phyloP scores from a whole-genome alignment of 2,329 filamentous ascomycete genomes.

The Coleophoma eucalyptorum region DNA sequence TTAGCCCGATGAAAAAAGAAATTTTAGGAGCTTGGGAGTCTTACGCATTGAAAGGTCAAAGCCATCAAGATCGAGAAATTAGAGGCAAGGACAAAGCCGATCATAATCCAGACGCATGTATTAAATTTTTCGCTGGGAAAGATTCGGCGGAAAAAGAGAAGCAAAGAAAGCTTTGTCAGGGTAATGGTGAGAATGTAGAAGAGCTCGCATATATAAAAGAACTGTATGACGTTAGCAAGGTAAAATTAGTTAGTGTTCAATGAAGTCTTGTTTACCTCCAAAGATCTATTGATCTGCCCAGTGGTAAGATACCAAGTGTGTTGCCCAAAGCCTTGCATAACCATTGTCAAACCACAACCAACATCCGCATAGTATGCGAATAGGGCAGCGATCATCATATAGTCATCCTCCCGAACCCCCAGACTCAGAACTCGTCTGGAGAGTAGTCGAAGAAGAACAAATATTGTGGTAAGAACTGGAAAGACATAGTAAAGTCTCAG shows the following conservation, averaged over 20 bases:
- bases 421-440: slow-evolving; percentile 2
- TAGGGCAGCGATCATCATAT: slow-evolving; percentile 6
- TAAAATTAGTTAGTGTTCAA: too few species aligned
- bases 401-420: slow-evolving; percentile 9
- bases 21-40: not conserved
- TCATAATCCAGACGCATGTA: not conserved
- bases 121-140: slow-evolving; percentile 3
- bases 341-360: slow-evolving; percentile 1
- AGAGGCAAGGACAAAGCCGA: slow-evolving; percentile 1
- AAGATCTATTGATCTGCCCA: not conserved
- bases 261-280: not conserved
- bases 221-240: not conserved
- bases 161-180: slow-evolving; percentile 7
- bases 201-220: slow-evolving; percentile 7
- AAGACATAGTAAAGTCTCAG: slow-evolving; percentile 1
- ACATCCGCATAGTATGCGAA: not conserved
- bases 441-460: slow-evolving; percentile 4
- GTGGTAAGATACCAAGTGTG: slow-evolving; percentile 7
- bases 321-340: slow-evolving; percentile 5
- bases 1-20: too few species aligned
- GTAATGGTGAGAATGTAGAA: slow-evolving; percentile 6
- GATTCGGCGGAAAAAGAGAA: slow-evolving; percentile 10
- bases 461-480: slow-evolving; percentile 1
- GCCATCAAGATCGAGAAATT: slow-evolving; percentile 3
- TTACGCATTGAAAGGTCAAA: slow-evolving; percentile 10